Base-by-base conservation (phyloP, 1,284 basidiomycete species). In the Anthracocystis panici-leucophaei region DNA sequence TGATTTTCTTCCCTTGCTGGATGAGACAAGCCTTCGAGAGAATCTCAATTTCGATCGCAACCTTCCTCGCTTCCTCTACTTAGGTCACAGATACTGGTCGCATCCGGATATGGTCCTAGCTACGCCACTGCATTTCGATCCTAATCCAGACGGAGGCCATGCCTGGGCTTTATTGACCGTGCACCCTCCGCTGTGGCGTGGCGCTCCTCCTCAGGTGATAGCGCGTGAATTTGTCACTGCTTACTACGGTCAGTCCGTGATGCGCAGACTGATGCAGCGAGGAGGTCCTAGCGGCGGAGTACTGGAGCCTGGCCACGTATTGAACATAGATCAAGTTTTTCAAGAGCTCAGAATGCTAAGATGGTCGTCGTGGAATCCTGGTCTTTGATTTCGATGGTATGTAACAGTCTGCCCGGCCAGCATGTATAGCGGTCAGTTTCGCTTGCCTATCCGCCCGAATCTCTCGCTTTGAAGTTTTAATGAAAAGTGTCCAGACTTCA, bases 261-360 rank as follows among this genome's bases (percentile, higher is more conserved):
- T 49, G 21, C 3, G 48, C 0, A 29, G 23, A 7, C 46, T 49
- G 12, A 2, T 1, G 2, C 6, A 31, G 18, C 8, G 4, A 8
- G 23, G 33, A 12, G 14, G 33, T 2, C 35, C 38, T 0, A 1
- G 10, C 0, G 21, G 11, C 18, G 56, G 1, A 18, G 9, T 10
- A 1, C 6, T 56, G 21, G 46, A 62, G 21, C 9, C 10, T 1
- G 60, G 60, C 4, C 53, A 56, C 11, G 40, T 62, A 14, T 48
- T 63, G 18, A 57, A 20, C 31, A 56, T 56, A 2, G 18, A 55
- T 11, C 45, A 62, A 29, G 21, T 62, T 11, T 62, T 62, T 20
- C 18, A 35, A 1, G 35, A 62, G 25, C 46, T 57, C 23, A 21
- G 5, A 3, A 27, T 20, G 18, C 38, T 58, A 12, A 33, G 25